phyloP scores from a whole-genome alignment of 2,329 filamentous ascomycete genomes.

The Gnomoniopsis sp. region DNA sequence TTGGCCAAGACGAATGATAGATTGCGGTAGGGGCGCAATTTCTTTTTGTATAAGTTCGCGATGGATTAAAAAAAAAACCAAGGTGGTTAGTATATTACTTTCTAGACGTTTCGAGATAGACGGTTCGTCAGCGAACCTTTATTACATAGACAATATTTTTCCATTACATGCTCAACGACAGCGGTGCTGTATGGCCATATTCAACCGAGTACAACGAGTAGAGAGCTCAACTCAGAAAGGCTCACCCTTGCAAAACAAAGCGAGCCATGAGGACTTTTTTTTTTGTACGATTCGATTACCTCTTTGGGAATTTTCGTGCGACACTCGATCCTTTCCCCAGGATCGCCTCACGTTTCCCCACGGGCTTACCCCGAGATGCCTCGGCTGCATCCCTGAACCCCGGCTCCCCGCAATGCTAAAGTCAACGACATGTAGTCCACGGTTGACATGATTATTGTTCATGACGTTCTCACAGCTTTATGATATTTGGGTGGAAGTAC shows the following conservation, averaged over 20 bases:
- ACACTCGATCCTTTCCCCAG: neutral
- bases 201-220: neutral
- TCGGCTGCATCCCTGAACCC: conserved; percentile 11
- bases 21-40: no score
- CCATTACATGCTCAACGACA: no score
- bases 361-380: conserved; percentile 5
- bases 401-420: conserved; percentile 1
- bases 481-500: no score
- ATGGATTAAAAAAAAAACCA: neutral
- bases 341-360: neutral
- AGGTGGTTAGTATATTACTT: conserved; percentile 2
- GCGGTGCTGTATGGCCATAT: neutral
- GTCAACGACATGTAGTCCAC: neutral
- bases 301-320: neutral
- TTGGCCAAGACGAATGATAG: no score
- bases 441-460: neutral
- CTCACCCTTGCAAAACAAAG: no score
- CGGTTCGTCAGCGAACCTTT: no score
- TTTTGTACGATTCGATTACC: neutral
- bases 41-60: no score
- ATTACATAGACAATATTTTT: conserved; percentile 2
- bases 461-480: no score
- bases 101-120: conserved; percentile 5
- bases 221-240: no score
- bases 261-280: no score